Percentiles rank a stretch among this genome's conserved stretches.
Conservation (phyloP, 371 early-diverging fungal species). For the Circinella minor region DNA sequence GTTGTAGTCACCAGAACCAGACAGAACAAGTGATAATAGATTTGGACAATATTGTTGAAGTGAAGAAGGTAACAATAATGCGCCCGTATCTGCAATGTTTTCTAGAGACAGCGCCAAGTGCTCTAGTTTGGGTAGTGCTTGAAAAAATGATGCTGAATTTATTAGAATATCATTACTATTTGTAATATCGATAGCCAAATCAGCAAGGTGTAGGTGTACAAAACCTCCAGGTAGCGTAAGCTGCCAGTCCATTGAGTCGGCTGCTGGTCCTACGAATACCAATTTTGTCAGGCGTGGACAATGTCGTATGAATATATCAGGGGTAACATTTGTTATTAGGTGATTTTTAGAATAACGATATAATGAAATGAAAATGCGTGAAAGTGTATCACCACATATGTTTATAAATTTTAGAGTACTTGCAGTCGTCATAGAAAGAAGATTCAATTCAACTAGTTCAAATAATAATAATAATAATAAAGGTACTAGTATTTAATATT, state of each 20-base stretch:
- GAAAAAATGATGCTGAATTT: not conserved
- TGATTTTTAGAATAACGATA: no score
- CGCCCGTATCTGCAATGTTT: no score
- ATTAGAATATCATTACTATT: not conserved
- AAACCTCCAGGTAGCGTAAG: not conserved
- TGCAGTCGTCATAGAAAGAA: not conserved
- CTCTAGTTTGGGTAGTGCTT: not conserved
- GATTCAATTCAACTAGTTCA: not conserved
- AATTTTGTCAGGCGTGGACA: not conserved
- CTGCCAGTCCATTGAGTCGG: not conserved
- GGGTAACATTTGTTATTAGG: not conserved
- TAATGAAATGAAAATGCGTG: no score
- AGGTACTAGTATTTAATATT: no score
- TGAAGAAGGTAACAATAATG: no score
- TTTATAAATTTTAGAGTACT: not conserved
- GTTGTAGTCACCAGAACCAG: no score
- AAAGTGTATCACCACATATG: not conserved
- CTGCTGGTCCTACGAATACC: not conserved
- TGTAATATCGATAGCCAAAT: not conserved
- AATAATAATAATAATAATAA: not conserved
- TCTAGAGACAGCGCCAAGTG: not conserved
- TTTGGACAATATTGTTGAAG: no score
- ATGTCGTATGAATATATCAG: not conserved
- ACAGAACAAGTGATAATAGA: no score
- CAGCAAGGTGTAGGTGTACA: not conserved